Percentiles rank a stretch among this genome's conserved stretches.
phyloP scores from a whole-genome alignment of 2,329 filamentous ascomycete genomes.

The Amauroascus verrucosus region DNA sequence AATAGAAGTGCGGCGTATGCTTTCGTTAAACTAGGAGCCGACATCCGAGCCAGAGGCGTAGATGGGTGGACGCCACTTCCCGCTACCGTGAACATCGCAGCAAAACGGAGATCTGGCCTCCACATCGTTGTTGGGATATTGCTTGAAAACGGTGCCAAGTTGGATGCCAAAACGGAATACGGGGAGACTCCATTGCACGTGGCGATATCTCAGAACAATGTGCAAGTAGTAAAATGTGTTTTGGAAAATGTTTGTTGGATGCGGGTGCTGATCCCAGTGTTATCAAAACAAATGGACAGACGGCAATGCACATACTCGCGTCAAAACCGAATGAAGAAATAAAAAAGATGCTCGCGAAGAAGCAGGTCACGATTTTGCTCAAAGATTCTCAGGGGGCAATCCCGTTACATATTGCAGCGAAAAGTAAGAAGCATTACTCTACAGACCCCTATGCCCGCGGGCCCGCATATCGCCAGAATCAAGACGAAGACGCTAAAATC shows the following conservation, averaged over 20 bases:
- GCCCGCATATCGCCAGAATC: neutral
- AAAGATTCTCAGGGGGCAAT: neutral
- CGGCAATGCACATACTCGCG: neutral
- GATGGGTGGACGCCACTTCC: neutral
- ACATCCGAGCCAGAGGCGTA: neutral
- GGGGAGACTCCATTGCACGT: neutral
- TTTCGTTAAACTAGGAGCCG: neutral
- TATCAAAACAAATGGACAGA: neutral
- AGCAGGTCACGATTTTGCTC: neutral
- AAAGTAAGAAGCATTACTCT: neutral
- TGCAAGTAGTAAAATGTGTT: neutral
- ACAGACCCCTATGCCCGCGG: neutral
- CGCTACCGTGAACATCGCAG: neutral
- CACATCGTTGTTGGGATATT: neutral
- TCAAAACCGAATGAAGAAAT: neutral
- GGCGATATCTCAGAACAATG: neutral
- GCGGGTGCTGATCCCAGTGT: neutral
- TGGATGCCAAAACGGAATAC: neutral
- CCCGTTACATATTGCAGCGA: neutral
- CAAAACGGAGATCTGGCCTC: neutral
- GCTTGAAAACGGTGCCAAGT: neutral
- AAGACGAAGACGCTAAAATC: neutral
- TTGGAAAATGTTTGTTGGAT: too few species aligned
- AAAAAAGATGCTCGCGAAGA: neutral
- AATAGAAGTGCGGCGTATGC: neutral